Evolutionary conservation across 2,329 filamentous ascomycete genomes (phyloP).

Genomic region (Apiospora marii): DNA sequence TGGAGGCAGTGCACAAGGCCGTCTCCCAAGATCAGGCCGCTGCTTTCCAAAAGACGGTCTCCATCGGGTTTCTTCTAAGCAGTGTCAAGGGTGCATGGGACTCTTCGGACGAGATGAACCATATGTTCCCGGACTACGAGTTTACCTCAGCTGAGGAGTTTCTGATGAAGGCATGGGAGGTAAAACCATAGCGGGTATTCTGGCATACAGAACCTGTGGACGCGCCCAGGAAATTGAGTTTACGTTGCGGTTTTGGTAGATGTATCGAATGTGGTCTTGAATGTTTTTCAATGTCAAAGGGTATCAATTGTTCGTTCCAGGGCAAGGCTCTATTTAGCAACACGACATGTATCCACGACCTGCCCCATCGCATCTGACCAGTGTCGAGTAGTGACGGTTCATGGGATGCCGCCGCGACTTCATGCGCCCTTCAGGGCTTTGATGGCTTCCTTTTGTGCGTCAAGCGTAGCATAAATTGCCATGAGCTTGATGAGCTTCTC

Average conservation of each 20-base stretch:
- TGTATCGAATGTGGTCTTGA: not conserved
- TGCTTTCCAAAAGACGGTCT: slow-evolving; percentile 45
- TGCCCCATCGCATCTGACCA: not conserved
- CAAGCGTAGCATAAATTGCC: slow-evolving; percentile 59
- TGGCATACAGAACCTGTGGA: not conserved
- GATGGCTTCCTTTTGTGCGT: slow-evolving; percentile 61
- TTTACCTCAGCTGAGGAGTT: slow-evolving; percentile 53
- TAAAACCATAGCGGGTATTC: slow-evolving; percentile 40
- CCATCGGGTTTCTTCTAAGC: slow-evolving; percentile 51
- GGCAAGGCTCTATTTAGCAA: not conserved
- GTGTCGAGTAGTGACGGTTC: no score
- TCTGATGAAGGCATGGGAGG: slow-evolving; percentile 43
- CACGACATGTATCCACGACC: not conserved
- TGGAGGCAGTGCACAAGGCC: slow-evolving; percentile 38
- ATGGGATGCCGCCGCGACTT: slow-evolving; percentile 1
- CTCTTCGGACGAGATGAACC: slow-evolving; percentile 53
- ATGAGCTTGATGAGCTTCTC: slow-evolving; percentile 59
- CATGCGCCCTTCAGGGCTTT: slow-evolving; percentile 53
- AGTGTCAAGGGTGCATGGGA: slow-evolving; percentile 52
- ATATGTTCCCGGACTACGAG: slow-evolving; percentile 51
- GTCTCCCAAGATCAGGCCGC: slow-evolving; percentile 46
- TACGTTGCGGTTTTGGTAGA: not conserved
- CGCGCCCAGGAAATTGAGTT: no score
- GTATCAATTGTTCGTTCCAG: not conserved
- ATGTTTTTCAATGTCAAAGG: not conserved